Evolutionary conservation across 495 filamentous ascomycete genomes (phyloP), one percentile per base, ranked within the genome.

Genomic region (Thozetella sp.): DNA sequence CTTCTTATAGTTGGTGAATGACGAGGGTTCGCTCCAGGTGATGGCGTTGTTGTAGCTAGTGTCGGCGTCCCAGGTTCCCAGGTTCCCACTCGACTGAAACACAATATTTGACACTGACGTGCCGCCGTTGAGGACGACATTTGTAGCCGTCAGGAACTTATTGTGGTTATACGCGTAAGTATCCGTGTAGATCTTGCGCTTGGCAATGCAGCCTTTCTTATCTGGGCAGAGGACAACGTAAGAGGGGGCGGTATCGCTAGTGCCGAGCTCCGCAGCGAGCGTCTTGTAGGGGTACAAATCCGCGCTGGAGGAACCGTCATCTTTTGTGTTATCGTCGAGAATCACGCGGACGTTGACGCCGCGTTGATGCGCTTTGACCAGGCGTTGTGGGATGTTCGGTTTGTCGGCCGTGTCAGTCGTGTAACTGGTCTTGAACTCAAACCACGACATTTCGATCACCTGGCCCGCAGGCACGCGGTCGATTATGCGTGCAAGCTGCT

Each of bases 171-270:
- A 51, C 19, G 46, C 46, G 19, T 51, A 19, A 23, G 22, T 23
- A 20, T 51, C 46, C 22, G 30, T 37, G 30, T 23, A n/a, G 19
- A 51, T n/a, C 46, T n/a, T 23, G 46, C 46, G 46, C 46, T 23
- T 51, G 9, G 9, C 46, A n/a, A 51, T 51, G 22, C 46, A 51
- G 46, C 46, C 46, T n/a, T 51, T n/a, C 19, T 51, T 51, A n/a
- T 51, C 46, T 4, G 17, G 46, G 22, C 46, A 51, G 17, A 51
- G 46, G 17, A 51, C 17, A n/a, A 51, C 19, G 19, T 51, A 51
- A n/a, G 46, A 51, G 9, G 46, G 9, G 6, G 46, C 46, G 9
- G 17, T n/a, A 23, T 51, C 46, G 46, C 19, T 23, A 20, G 46
- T 51, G 17, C 46, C 46, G 19, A 51, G 46, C 46, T 51, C 46